Evolutionary conservation across 441 rosid species (phyloP).

Genomic region (Croton setiger): DNA sequence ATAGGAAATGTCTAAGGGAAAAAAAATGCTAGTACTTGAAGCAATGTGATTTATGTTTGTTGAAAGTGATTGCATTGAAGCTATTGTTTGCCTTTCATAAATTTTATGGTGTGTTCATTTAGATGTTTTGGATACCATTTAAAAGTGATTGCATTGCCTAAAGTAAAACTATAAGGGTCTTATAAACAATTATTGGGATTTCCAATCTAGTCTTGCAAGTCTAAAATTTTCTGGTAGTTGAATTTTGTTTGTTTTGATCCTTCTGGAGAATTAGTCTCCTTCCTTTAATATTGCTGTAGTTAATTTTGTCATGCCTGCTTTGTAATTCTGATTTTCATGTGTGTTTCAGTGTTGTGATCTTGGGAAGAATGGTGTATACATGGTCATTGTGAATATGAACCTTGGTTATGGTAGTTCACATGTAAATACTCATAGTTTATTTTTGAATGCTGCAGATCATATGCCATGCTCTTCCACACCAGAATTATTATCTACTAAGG

Average conservation of each 20-base stretch:
- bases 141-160: neutral
- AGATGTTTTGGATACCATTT: neutral
- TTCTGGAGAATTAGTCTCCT: neutral
- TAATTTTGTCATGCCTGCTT: neutral
- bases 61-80: neutral
- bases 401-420: neutral
- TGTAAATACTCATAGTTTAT: conserved; percentile 3
- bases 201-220: neutral
- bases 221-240: neutral
- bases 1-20: neutral
- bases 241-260: neutral
- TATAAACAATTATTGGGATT: neutral
- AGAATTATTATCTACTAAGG: conserved; percentile 39
- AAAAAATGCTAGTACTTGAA: neutral
- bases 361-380: neutral
- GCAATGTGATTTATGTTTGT: neutral
- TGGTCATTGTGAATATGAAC: neutral
- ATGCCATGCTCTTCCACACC: conserved; percentile 44
- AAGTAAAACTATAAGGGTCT: neutral
- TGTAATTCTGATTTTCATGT: neutral
- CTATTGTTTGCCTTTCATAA: no score
- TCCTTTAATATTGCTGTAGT: neutral
- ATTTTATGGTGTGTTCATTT: neutral
- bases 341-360: neutral
- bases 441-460: conserved; percentile 34